Evolutionary conservation across 2,329 filamentous ascomycete species (phyloP), one percentile per base, ranked within the genome.

Genomic region (Colletotrichum tanaceti): DNA sequence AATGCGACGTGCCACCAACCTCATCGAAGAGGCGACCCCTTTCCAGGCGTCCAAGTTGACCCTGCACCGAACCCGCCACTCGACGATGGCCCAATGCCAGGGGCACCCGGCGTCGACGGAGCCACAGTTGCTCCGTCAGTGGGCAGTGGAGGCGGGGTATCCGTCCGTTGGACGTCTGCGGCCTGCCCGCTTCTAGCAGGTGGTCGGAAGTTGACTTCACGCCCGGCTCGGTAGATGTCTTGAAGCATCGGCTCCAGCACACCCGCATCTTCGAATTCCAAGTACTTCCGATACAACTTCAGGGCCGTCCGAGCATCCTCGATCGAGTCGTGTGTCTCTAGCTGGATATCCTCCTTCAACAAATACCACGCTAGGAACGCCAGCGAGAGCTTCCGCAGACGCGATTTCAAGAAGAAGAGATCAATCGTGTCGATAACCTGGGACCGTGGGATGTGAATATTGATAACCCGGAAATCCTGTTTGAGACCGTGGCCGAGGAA

Each of bases 381-480:
- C 22, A 99, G 85, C 9, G 92, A 96, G 2, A 99, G 87, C 76
- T 94, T 96, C n/a, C 97, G 90, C 61, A 93, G 87, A 39, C 93
- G 91, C 18, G 88, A 86, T 64, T 91, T 89, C 67, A 97, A 89
- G 79, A 92, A 97, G 82, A 97, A 98, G 1, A 97, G 85, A 71
- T 97, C 91, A 73, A 94, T 94, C 0, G 97, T 99, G 79, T 99
- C 96, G 63, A 99, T 93, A 43, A 97, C 91, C 78, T 99, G 96
- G 4, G 88, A 80, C 76, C 91, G 93, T 1, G 97, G 96, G 0
- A 99, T 92, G 77, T 98, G 93, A 64, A 99, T 98, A 79, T 99
- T 99, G 80, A 97, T 97, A 64, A 97, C 97, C 61, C 96, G 93
- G 81, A 99, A 98, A 79, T 99, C 96, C 73, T 96, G 95, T 73